A percentile compares a stretch with the other conserved stretches of the same genome.
These are phyloP conservation scores for Aphanomyces astaci DNA, from an alignment of 352 stramenopile species.

Conservation along the genomic window DNA sequence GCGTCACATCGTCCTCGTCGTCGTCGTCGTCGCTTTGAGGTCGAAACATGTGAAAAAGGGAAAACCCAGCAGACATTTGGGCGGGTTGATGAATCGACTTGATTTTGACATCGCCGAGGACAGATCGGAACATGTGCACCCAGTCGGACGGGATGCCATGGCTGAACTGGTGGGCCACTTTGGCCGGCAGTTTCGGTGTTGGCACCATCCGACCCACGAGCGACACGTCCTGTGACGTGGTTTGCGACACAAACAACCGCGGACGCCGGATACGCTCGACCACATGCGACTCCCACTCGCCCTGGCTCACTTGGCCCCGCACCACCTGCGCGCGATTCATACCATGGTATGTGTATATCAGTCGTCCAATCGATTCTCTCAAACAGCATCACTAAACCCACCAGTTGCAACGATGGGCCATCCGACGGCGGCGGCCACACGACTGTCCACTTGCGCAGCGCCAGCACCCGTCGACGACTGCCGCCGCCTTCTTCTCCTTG, in stretches of 20 bases:
- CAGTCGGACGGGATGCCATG: not conserved
- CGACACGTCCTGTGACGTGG: not conserved
- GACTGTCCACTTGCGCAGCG: not conserved
- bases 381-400: not conserved
- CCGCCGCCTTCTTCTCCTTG: too few relatives aligned
- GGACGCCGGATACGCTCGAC: not conserved
- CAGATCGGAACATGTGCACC: not conserved
- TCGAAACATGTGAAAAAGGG: not conserved
- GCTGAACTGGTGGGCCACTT: not conserved
- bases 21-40: not conserved
- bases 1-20: not conserved
- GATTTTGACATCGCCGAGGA: not conserved
- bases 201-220: not conserved
- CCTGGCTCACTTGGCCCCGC: not conserved
- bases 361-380: too few relatives aligned
- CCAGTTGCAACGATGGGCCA: not conserved
- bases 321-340: not conserved
- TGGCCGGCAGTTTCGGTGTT: not conserved
- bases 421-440: not conserved
- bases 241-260: not conserved
- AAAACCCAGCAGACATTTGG: not conserved
- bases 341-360: too few relatives aligned
- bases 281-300: not conserved
- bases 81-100: not conserved
- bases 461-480: not conserved